Base-by-base conservation (phyloP, 2,329 filamentous ascomycete genomes). In the Fusarium sp. region DNA sequence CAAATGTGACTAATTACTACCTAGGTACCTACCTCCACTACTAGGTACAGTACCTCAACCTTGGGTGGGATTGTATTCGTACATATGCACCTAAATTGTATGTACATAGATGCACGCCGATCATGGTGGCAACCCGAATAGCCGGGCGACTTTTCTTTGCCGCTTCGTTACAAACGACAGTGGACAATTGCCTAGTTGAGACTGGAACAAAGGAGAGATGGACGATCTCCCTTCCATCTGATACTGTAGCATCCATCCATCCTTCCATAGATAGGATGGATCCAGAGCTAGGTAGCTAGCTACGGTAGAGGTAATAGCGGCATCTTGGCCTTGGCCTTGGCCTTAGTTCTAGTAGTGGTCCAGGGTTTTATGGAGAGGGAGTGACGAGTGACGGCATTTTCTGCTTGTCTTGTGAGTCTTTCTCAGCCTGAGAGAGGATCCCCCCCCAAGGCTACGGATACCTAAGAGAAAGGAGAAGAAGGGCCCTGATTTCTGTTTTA, bases 371-470 rank as follows among this genome's bases (percentile, higher is more conserved):
- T 43, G 62, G 41, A 21, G 45, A 55, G 72, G 74, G 72, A 74
- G 71, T 43, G 62, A 37, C n/a, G 42, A 55, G 72, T 74, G 72
- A 74, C 72, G 72, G 71, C 72, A 74, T 66, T 21, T 27, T 45
- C 28, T 53, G 32, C 20, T 40, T 48, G 54, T 62, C 28, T 27
- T 30, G 34, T 18, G 41, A 41, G 47, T 43, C 20, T 43, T 41
- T 20, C 30, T 43, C 32, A 32, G 34, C 37, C 32, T 37, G 30
- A 42, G 28, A 18, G 60, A 37, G 48, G 14, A 45, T 37, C 21
- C 21, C 21, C 32, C 32, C 32, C 16, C 32, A 37, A 37, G 32
- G 32, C 32, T 37, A 37, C 32, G 32, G 16, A n/a, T 11, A 37
- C 23, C 51, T 34, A 21, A 21, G 43, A 20, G 47, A 27, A 45